Evolutionary conservation across 2,329 filamentous ascomycete genomes (phyloP).

Genomic region (Penicillium sp.): DNA sequence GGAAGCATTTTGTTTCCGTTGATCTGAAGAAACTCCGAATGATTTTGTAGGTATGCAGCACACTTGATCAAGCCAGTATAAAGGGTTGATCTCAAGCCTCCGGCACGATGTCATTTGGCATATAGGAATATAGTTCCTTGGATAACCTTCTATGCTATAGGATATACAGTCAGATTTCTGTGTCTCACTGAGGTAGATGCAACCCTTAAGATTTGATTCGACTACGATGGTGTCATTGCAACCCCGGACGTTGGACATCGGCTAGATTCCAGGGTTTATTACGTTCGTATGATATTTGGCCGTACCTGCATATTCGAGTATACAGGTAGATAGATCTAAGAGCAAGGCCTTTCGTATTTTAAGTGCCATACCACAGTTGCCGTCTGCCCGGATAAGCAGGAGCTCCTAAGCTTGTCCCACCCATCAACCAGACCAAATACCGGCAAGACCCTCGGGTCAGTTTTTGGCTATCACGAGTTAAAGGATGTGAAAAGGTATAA

Average conservation of each 20-base stretch:
- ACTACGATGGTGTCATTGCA: constrained; percentile 10
- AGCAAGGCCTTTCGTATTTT: background rate
- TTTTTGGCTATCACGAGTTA: background rate
- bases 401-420: background rate
- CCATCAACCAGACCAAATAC: background rate
- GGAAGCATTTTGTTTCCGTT: background rate
- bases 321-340: background rate
- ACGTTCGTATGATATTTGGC: background rate
- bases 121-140: background rate
- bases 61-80: background rate
- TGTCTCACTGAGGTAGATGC: constrained; percentile 4
- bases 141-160: background rate
- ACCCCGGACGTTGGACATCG: background rate
- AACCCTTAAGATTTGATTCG: constrained; percentile 12
- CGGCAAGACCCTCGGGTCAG: background rate
- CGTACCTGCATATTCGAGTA: background rate
- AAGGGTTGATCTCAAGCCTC: background rate
- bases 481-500: background rate
- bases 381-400: background rate
- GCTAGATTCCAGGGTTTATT: background rate
- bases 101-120: background rate
- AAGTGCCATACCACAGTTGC: background rate
- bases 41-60: background rate
- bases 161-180: background rate
- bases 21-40: background rate